Percentiles rank a stretch among this genome's conserved stretches.
phyloP scores from a whole-genome alignment of 2,329 filamentous ascomycete genomes.

The Sclerotinia minor region DNA sequence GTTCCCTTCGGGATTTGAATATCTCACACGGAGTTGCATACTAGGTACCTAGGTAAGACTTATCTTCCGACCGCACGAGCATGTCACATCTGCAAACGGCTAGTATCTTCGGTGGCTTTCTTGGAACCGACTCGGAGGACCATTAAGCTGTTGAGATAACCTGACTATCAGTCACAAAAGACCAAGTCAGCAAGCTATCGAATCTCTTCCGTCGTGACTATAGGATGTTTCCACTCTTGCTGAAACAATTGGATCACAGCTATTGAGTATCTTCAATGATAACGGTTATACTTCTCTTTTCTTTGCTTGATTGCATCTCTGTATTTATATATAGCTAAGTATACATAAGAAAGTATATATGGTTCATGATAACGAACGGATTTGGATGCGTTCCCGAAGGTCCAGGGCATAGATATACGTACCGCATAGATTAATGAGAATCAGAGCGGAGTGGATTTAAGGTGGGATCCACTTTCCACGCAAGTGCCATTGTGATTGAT shows the following conservation, averaged over 20 bases:
- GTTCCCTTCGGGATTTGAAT: not conserved
- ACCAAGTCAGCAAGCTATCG: not conserved
- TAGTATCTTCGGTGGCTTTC: not conserved
- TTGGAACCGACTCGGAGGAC: slow-evolving; percentile 1
- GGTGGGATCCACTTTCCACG: not conserved
- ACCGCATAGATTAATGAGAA: too few relatives aligned
- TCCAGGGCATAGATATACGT: not conserved
- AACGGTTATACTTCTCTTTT: not conserved
- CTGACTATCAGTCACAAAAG: not conserved
- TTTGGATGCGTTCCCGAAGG: not conserved
- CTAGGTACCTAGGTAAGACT: too few relatives aligned
- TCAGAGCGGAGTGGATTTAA: not conserved
- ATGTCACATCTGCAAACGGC: not conserved
- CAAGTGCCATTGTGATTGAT: not conserved
- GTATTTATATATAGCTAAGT: not conserved
- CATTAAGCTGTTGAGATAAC: not conserved
- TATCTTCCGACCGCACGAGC: too few relatives aligned
- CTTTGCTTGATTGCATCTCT: not conserved
- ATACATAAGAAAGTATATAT: not conserved
- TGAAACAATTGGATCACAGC: not conserved
- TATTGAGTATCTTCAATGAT: not conserved
- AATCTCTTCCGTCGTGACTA: not conserved
- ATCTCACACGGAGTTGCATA: not conserved
- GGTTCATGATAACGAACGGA: not conserved
- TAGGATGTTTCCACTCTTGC: too few relatives aligned